Conservation (phyloP, 169 alveolate genomes). For the Cryptosporidium muris region DNA sequence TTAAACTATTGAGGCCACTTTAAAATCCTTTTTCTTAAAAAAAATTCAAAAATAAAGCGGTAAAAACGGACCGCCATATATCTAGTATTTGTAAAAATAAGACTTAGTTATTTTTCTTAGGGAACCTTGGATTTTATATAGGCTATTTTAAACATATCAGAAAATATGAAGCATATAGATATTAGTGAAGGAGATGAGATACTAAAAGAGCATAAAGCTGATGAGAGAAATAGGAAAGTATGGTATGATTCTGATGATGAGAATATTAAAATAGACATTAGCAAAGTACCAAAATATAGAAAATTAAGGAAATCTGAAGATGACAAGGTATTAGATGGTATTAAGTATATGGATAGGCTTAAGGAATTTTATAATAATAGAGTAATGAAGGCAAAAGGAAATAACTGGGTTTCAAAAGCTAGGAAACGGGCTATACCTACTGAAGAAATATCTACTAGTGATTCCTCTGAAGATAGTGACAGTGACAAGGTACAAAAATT, state of each 20-base stretch:
- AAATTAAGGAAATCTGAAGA: conserved; percentile 33
- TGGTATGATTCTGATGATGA: conserved; percentile 70
- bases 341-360: conserved; percentile 21
- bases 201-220: neutral
- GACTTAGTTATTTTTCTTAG: too few species aligned
- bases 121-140: too few species aligned
- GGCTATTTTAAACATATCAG: too few species aligned
- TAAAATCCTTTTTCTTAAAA: too few species aligned
- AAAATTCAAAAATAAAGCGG: too few species aligned
- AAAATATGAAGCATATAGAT: too few species aligned
- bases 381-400: conserved; percentile 25
- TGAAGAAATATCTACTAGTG: neutral
- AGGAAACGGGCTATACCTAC: conserved; percentile 2
- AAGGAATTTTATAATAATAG: conserved; percentile 34
- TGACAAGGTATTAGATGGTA: conserved; percentile 26
- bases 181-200: neutral
- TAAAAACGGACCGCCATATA: too few species aligned
- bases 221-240: neutral
- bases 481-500: neutral
- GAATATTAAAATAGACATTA: conserved; percentile 23
- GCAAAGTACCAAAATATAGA: conserved; percentile 10
- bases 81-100: too few species aligned
- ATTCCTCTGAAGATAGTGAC: neutral
- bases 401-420: conserved; percentile 49
- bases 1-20: too few species aligned